A percentile compares a stretch with the other conserved stretches of the same genome.
These are phyloP conservation scores for Exophiala oligosperma DNA, from an alignment of 2,329 filamentous ascomycete genomes.

Conservation along the genomic window DNA sequence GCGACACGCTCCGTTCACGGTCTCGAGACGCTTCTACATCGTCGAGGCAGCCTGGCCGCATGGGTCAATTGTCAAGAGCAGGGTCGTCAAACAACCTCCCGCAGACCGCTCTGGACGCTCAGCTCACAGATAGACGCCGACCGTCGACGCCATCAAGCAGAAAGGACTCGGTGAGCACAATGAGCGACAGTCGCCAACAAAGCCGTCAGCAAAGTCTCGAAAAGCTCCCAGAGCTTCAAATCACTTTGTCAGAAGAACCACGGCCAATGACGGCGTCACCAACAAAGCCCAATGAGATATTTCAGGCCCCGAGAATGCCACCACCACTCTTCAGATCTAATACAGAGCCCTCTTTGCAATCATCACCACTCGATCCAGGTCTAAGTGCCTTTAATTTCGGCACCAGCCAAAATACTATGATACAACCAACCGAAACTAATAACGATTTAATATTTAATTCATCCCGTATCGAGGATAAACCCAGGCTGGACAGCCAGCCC, in stretches of 20 bases:
- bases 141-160: slow-evolving; percentile 14
- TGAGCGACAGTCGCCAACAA: slow-evolving; percentile 2
- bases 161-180: slow-evolving; percentile 2
- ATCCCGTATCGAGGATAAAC: slow-evolving; percentile 2
- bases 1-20: slow-evolving; percentile 21
- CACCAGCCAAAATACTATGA: neutral
- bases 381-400: slow-evolving; percentile 16
- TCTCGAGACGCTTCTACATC: slow-evolving; percentile 20
- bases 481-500: slow-evolving; percentile 18
- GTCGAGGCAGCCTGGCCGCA: slow-evolving; percentile 3
- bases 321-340: slow-evolving; percentile 1
- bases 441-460: slow-evolving; percentile 5
- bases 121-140: slow-evolving; percentile 5
- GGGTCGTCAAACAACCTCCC: slow-evolving; percentile 13
- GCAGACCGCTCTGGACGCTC: neutral
- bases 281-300: neutral
- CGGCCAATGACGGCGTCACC: neutral
- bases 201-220: slow-evolving; percentile 6
- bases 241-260: neutral
- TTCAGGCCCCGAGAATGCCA: neutral
- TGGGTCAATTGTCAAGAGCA: slow-evolving; percentile 13
- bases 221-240: neutral
- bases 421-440: neutral
- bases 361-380: neutral
- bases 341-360: neutral